Evolutionary conservation across 208 protist species (phyloP).

Genomic region (Crithidia brevicula): DNA sequence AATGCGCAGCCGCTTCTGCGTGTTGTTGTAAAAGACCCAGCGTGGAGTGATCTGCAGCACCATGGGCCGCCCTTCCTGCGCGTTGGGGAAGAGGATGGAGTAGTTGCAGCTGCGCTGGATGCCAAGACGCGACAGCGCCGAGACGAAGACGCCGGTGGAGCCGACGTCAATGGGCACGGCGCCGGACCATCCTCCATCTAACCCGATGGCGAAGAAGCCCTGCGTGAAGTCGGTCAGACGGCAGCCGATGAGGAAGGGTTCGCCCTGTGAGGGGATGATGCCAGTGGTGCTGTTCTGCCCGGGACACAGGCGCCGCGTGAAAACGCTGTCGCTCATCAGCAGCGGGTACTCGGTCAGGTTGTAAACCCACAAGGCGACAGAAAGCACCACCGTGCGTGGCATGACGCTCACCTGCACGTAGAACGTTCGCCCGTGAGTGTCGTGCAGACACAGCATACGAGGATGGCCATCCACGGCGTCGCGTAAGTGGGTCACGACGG

Average conservation of each 20-base stretch:
- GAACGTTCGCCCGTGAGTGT: conserved; percentile 61
- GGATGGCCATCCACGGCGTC: conserved; percentile 58
- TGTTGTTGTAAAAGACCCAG: conserved; percentile 82
- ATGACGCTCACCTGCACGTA: conserved; percentile 74
- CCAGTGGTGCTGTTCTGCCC: conserved; percentile 65
- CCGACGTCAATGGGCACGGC: conserved; percentile 64
- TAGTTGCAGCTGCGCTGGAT: conserved; percentile 84
- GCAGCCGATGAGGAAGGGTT: conserved; percentile 75
- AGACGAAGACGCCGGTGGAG: conserved; percentile 68
- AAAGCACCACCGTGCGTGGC: conserved; percentile 68
- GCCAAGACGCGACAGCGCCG: conserved; percentile 33
- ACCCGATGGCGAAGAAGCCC: conserved; percentile 62
- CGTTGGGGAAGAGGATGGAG: conserved; percentile 69
- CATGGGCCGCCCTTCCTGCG: conserved; percentile 66
- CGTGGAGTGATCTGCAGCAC: conserved; percentile 73
- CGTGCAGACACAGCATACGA: conserved; percentile 49
- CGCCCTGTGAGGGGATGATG: conserved; percentile 77
- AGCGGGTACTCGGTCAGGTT: conserved; percentile 85
- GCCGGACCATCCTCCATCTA: conserved; percentile 74
- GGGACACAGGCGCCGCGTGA: conserved; percentile 52
- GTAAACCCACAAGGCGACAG: conserved; percentile 76
- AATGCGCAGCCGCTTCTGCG: conserved; percentile 60
- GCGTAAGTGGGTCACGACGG: conserved; percentile 44
- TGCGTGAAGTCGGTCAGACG: conserved; percentile 54
- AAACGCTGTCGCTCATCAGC: conserved; percentile 54